Evolutionary conservation across 169 alveolate genomes (phyloP).

Genomic region (Ichthyophthirius multifiliis): DNA sequence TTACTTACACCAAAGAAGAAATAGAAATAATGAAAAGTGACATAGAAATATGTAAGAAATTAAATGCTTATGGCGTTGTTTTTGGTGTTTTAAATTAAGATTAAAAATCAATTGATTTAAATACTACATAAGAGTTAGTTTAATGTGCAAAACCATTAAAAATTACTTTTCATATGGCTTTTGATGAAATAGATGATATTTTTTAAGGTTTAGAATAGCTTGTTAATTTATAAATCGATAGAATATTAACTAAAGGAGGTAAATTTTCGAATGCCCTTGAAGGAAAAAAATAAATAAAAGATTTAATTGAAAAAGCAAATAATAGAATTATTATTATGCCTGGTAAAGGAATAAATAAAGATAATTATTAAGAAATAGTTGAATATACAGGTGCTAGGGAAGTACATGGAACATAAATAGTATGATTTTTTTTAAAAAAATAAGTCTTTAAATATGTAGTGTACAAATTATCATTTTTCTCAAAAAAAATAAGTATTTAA

Average conservation of each 20-base stretch:
- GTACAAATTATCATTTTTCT: too few species aligned
- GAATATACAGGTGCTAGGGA: not conserved
- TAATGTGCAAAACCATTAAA: constrained; percentile 36
- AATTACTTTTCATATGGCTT: constrained; percentile 59
- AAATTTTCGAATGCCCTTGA: constrained; percentile 41
- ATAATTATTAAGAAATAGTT: not conserved
- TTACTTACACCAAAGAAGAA: constrained; percentile 44
- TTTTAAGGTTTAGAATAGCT: constrained; percentile 30
- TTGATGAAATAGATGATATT: constrained; percentile 49
- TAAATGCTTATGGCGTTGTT: constrained; percentile 38
- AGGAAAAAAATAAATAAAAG: constrained; percentile 50
- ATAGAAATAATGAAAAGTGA: constrained; percentile 49
- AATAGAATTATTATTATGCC: not conserved
- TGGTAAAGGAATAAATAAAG: not conserved
- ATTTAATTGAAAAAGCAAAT: constrained; percentile 1
- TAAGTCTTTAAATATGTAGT: too few species aligned
- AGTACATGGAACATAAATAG: not conserved
- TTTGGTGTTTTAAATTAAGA: constrained; percentile 41
- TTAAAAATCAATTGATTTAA: constrained; percentile 37
- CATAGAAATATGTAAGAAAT: constrained; percentile 32
- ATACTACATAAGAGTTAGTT: constrained; percentile 30
- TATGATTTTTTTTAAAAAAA: too few species aligned
- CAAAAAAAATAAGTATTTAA: too few species aligned
- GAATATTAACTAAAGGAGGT: constrained; percentile 59
- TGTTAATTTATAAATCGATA: constrained; percentile 38